Evolutionary conservation across 83 land plant genomes (phyloP).

Genomic region (Isoetes engelmannii): DNA sequence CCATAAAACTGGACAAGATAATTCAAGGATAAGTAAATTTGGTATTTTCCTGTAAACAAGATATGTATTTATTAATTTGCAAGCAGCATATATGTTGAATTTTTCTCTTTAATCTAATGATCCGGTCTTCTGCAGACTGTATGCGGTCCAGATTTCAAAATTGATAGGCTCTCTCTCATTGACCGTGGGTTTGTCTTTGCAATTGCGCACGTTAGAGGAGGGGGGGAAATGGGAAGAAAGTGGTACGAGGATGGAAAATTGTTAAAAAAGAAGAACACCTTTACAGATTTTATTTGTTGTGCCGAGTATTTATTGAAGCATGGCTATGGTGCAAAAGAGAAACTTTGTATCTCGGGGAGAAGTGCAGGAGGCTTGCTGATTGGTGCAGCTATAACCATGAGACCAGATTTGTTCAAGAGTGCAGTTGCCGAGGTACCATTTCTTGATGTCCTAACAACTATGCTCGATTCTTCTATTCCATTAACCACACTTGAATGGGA

Average conservation of each 20-base stretch:
- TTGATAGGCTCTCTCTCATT: conserved; percentile 61
- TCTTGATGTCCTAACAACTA: conserved; percentile 96
- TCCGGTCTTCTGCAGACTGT: conserved; percentile 35
- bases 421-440: conserved; percentile 94
- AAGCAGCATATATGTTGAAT: not conserved
- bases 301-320: conserved; percentile 74
- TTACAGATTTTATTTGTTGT: conserved; percentile 86
- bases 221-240: conserved; percentile 97
- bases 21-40: too few species aligned
- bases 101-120: too few species aligned
- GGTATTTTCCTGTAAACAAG: too few species aligned
- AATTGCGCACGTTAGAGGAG: conserved; percentile 95
- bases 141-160: conserved; percentile 67
- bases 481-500: conserved; percentile 98
- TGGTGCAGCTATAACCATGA: conserved; percentile 91
- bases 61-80: not conserved
- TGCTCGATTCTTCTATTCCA: conserved; percentile 95
- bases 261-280: conserved; percentile 77
- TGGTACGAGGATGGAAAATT: conserved; percentile 98
- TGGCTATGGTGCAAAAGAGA: conserved; percentile 70
- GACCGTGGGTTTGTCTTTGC: conserved; percentile 91
- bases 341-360: conserved; percentile 78
- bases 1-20: too few species aligned
- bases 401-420: conserved; percentile 89
- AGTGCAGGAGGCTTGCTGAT: conserved; percentile 98